These are phyloP conservation scores for Haematococcus sp. DNA, from an alignment of 139 green algal species.

Conservation along the genomic window DNA sequence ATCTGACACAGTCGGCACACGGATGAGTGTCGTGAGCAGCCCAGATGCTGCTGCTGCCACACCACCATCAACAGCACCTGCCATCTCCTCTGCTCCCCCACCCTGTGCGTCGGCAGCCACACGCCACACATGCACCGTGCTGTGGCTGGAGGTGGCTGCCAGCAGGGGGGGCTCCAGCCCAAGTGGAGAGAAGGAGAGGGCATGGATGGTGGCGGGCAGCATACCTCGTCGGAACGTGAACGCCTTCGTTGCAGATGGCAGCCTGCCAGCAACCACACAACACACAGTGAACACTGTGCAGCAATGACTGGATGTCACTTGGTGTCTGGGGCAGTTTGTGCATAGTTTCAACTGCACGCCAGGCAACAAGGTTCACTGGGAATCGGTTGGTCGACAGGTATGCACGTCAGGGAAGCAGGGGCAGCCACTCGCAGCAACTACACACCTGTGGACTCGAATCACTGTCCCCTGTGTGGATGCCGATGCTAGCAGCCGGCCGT, in stretches of 20 bases:
- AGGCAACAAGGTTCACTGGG: no score
- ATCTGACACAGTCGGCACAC: no score
- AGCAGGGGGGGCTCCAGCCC: slow-evolving; percentile 54
- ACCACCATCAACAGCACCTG: neutral
- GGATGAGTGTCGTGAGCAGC: no score
- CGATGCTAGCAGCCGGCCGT: slow-evolving; percentile 65
- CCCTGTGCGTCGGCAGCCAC: slow-evolving; percentile 8
- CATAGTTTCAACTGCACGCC: no score
- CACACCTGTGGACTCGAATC: slow-evolving; percentile 63
- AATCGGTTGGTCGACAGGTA: no score
- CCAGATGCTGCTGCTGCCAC: neutral
- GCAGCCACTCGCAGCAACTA: neutral
- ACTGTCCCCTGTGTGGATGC: slow-evolving; percentile 79
- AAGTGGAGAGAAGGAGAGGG: slow-evolving; percentile 60
- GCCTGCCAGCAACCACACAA: slow-evolving; percentile 1
- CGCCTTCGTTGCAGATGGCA: slow-evolving; percentile 21
- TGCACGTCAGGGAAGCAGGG: no score
- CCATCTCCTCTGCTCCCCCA: neutral
- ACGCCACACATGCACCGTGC: slow-evolving; percentile 73
- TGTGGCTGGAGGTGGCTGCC: slow-evolving; percentile 60
- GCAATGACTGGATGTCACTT: neutral
- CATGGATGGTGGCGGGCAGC: slow-evolving; percentile 56
- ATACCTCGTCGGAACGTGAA: slow-evolving; percentile 60
- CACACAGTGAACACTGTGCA: neutral
- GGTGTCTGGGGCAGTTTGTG: no score